These are phyloP conservation scores for Aspergillus brunneoviolaceus DNA, from an alignment of 2,329 filamentous ascomycete species.

Conservation along the genomic window DNA sequence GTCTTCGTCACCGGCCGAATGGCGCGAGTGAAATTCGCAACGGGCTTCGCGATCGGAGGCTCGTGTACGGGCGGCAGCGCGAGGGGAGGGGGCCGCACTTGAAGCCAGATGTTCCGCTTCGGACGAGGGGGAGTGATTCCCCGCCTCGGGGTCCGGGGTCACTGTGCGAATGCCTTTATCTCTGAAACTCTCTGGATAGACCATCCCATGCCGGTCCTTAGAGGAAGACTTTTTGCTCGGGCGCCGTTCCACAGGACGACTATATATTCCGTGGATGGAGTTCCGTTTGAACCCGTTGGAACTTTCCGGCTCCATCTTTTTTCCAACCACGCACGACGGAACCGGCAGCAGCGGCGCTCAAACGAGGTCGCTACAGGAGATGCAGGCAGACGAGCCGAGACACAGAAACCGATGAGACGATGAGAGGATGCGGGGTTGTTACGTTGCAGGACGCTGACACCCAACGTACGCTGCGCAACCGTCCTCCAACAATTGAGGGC, in stretches of 20 bases:
- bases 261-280: constrained; percentile 39
- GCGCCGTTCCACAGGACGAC: constrained; percentile 44
- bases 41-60: constrained; percentile 34
- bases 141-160: constrained; percentile 45
- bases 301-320: constrained; percentile 44
- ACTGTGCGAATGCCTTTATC: constrained; percentile 48
- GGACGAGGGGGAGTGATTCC: constrained; percentile 40
- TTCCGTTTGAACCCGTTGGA: constrained; percentile 43
- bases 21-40: constrained; percentile 31
- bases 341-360: constrained; percentile 24
- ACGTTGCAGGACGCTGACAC: constrained; percentile 25
- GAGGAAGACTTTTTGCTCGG: constrained; percentile 50
- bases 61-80: constrained; percentile 35
- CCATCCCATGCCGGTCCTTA: constrained; percentile 47
- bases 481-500: constrained; percentile 35
- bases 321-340: constrained; percentile 21
- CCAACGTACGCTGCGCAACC: constrained; percentile 28
- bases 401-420: constrained; percentile 21
- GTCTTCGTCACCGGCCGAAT: constrained; percentile 36
- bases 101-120: constrained; percentile 36
- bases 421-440: constrained; percentile 22
- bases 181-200: constrained; percentile 48
- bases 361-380: constrained; percentile 26
- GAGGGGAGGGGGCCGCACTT: constrained; percentile 38
- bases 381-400: constrained; percentile 25